Percentiles rank a stretch among this genome's conserved stretches.
Evolutionary conservation across 2,329 filamentous ascomycete species (phyloP).

Genomic region (Pseudogymnoascus sp.): DNA sequence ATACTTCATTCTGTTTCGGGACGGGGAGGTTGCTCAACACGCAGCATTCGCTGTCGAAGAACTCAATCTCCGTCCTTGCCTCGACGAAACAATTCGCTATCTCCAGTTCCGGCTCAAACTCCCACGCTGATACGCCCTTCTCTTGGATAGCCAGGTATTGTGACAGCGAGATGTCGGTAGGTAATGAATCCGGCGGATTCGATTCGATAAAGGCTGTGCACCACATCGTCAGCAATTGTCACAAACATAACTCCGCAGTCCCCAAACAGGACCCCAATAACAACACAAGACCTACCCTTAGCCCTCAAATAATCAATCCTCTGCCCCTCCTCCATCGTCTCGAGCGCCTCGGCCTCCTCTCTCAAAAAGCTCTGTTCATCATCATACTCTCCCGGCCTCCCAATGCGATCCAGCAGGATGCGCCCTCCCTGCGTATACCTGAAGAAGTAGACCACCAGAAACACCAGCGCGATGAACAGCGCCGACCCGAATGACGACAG

Average conservation of each 20-base stretch:
- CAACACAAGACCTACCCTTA: constrained; percentile 59
- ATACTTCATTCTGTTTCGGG: constrained; percentile 97
- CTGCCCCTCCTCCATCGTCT: constrained; percentile 90
- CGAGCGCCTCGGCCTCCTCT: constrained; percentile 91
- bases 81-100: constrained; percentile 99
- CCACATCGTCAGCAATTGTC: not conserved
- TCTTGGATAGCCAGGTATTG: constrained; percentile 98
- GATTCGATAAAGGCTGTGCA: constrained; percentile 77
- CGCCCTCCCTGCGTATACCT: constrained; percentile 79
- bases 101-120: constrained; percentile 97
- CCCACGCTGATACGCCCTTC: constrained; percentile 99
- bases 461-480: constrained; percentile 69
- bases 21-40: constrained; percentile 86
- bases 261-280: not conserved
- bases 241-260: not conserved
- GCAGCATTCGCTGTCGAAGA: constrained; percentile 96
- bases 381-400: constrained; percentile 90
- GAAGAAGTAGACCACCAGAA: constrained; percentile 85
- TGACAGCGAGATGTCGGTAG: constrained; percentile 94
- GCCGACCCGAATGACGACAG: constrained; percentile 91
- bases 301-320: constrained; percentile 85
- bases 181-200: constrained; percentile 89
- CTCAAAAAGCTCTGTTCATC: constrained; percentile 91
- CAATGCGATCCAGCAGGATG: constrained; percentile 88
- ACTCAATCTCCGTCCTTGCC: constrained; percentile 92